phyloP scores from a whole-genome alignment of 192 early-diverging fungal species.

The Globomyces pollinis-pini region DNA sequence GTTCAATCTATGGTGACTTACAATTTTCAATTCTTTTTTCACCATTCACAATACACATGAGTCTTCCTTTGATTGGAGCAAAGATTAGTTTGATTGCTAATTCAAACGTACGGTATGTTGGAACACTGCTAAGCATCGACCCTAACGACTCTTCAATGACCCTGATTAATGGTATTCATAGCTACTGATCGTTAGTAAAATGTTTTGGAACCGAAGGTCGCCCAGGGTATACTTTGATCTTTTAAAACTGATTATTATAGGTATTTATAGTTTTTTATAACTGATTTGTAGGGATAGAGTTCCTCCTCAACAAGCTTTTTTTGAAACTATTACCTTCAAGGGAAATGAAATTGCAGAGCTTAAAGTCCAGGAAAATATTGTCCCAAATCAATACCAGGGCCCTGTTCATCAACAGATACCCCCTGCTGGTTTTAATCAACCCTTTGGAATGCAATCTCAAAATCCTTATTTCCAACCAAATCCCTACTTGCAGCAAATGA shows the following conservation, averaged over 20 bases:
- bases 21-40: neutral
- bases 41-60: too few relatives aligned
- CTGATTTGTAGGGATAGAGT: slow-evolving; percentile 78
- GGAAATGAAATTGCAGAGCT: slow-evolving; percentile 90
- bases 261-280: too few relatives aligned
- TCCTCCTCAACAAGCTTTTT: slow-evolving; percentile 73
- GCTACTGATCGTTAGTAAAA: slow-evolving; percentile 47
- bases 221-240: too few relatives aligned
- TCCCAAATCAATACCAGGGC: neutral
- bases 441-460: neutral
- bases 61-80: slow-evolving; percentile 34
- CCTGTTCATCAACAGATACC: neutral
- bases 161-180: slow-evolving; percentile 71
- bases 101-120: slow-evolving; percentile 85
- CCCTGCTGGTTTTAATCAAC: neutral
- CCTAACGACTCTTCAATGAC: slow-evolving; percentile 78
- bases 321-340: slow-evolving; percentile 88
- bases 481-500: neutral
- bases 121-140: slow-evolving; percentile 81
- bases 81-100: slow-evolving; percentile 73
- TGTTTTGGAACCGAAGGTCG: slow-evolving; percentile 97
- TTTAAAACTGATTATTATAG: too few relatives aligned
- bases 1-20: neutral
- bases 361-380: slow-evolving; percentile 27
- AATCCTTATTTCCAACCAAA: neutral